Evolutionary conservation across 2,329 filamentous ascomycete species (phyloP), one percentile per base, ranked within the genome.

Genomic region (Alternaria sp.): DNA sequence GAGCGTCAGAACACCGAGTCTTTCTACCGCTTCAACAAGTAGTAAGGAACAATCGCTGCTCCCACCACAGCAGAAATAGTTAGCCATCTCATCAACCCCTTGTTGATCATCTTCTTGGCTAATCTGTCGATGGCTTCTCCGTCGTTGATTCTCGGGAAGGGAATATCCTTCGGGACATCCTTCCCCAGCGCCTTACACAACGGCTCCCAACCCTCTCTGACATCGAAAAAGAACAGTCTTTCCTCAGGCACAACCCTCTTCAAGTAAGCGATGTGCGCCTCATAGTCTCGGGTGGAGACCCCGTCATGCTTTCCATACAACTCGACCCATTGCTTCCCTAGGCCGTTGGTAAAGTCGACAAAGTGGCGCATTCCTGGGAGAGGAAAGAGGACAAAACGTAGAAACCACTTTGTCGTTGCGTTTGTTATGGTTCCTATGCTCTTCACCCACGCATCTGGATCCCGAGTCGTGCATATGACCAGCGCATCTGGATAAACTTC

Each of bases 401-500:
- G 54, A 25, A 70, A 74, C 55, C 62, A 65, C 49, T 68, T 43
- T 8, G 61, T 63, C 10, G 61, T n/a, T 4, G 57, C 58, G 21
- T 65, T 64, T 4, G 57, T 15, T 5, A 69, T 45, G 4, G 25
- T 54, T 10, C 52, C 52, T 62, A 73, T 71, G 49, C 69, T 73
- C 44, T 72, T 67, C 2, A 67, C 66, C 70, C 71, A 75, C 11
- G 63, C 59, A 19, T 73, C 65, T 10, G 67, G 62, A 30, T 74
- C 69, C 6, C 73, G 62, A 11, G 66, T 53, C 4, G 73, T 76
- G 59, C 68, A 70, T 17, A 86, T 80, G 5, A 86, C 83, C 58
- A 81, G 81, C 12, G 83, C 84, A 26, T 85, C 78, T 0, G 85
- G 84, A 62, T 85, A 86, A 9, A 85, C 65, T 58, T 82, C 79